A percentile compares a stretch with the other conserved stretches of the same genome.
These are phyloP conservation scores for Cyclocybe cylindracea DNA, from an alignment of 768 basidiomycete genomes.

Conservation along the genomic window DNA sequence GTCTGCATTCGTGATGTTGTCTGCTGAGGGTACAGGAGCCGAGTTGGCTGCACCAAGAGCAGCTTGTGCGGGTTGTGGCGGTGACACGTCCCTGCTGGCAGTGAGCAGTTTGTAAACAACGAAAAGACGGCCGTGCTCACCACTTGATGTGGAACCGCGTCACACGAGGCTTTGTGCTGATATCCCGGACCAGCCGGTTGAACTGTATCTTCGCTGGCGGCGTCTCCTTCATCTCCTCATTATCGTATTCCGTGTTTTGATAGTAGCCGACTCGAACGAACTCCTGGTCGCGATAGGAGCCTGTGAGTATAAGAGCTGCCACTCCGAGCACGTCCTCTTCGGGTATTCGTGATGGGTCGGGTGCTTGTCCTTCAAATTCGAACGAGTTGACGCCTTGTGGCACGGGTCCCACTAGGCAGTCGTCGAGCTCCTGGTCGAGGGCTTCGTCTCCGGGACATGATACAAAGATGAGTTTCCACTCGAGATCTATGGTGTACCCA, in stretches of 20 bases:
- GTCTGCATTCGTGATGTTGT: slow-evolving; percentile 23
- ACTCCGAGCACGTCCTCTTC: slow-evolving; percentile 92
- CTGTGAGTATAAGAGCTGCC: slow-evolving; percentile 95
- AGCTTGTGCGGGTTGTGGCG: slow-evolving; percentile 32
- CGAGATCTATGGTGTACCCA: slow-evolving; percentile 65
- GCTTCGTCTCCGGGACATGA: slow-evolving; percentile 90
- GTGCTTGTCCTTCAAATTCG: slow-evolving; percentile 89
- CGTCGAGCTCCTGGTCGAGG: slow-evolving; percentile 96
- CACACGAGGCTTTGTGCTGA: slow-evolving; percentile 90
- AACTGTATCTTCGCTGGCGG: slow-evolving; percentile 72
- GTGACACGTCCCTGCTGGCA: slow-evolving; percentile 59
- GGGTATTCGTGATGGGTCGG: slow-evolving; percentile 83
- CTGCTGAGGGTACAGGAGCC: slow-evolving; percentile 29
- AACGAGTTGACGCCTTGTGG: slow-evolving; percentile 97
- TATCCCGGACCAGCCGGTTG: slow-evolving; percentile 81
- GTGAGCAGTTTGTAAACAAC: background rate
- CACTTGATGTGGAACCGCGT: slow-evolving; percentile 92
- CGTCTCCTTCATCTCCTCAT: slow-evolving; percentile 82
- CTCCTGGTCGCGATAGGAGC: slow-evolving; percentile 94
- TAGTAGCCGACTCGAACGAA: slow-evolving; percentile 99
- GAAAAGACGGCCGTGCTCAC: slow-evolving; percentile 38
- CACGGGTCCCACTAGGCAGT: slow-evolving; percentile 96
- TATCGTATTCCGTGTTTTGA: slow-evolving; percentile 98
- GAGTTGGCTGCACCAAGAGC: slow-evolving; percentile 28
- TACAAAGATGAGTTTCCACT: slow-evolving; percentile 98